Evolutionary conservation across 768 basidiomycete genomes (phyloP), one percentile per base, ranked within the genome.

Genomic region (Tulasnella sp.): DNA sequence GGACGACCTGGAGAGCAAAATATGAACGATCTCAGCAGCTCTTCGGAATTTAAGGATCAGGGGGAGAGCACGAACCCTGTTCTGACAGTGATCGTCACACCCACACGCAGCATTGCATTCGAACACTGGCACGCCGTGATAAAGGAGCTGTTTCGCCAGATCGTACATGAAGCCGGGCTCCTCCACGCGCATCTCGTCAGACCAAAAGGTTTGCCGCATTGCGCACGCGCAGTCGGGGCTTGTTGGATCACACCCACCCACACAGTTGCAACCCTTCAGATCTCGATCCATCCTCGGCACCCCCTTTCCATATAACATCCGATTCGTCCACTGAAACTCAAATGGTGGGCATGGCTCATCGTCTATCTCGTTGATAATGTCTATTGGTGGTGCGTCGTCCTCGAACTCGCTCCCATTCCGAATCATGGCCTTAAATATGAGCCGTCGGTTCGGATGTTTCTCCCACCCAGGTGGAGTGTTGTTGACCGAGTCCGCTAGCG

Each of bases 281-380:
- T 73, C 73, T 31, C 72, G 70, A 19, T 78, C 65, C 62, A 86
- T 81, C 10, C 76, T 76, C 0, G 83, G 81, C 2, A 92, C 84
- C 3, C 74, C 80, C 11, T 81, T 75, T 1, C 78, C 80, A 60
- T 83, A 81, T 77, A 86, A 85, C 75, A 92, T 81, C 53, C 79
- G 71, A 68, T 94, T 92, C 10, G 86, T 82, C 68, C 94, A 94
- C 61, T 83, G 75, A 65, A 92, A 96, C 65, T 94, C 91, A 80
- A 86, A 90, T 24, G 78, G 79, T 0, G 92, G 91, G 21, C 83
- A 79, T 9, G 80, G 74, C 61, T 85, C 34, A 38, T 68, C 84
- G 61, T 88, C 87, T 22, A 89, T 72, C 0, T 77, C 69, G 65
- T 92, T 91, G 52, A 80, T 68, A 24, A 94, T 76, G 15, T 70